Conservation (phyloP, 2,329 filamentous ascomycete species). For the Colletotrichum lindemuthianum region DNA sequence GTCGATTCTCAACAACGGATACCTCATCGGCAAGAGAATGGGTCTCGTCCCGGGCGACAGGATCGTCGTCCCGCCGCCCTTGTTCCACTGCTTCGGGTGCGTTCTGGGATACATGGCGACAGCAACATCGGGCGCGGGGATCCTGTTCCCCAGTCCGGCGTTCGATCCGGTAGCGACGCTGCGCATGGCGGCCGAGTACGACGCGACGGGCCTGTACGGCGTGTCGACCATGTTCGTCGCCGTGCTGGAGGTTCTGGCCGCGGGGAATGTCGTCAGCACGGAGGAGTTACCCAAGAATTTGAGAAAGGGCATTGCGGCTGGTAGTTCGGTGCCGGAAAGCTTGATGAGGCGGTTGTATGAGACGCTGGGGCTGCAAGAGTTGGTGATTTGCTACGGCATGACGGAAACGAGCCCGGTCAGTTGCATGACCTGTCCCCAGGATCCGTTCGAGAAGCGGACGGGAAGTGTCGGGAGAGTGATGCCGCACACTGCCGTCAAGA, state of each 20-base stretch:
- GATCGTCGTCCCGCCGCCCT: slow-evolving; percentile 84
- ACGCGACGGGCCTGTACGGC: slow-evolving; percentile 78
- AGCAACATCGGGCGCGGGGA: slow-evolving; percentile 79
- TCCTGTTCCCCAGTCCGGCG: slow-evolving; percentile 87
- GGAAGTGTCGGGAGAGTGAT: slow-evolving; percentile 82
- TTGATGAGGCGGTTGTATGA: slow-evolving; percentile 82
- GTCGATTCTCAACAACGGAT: slow-evolving; percentile 92
- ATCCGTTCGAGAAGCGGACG: slow-evolving; percentile 78
- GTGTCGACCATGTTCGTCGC: slow-evolving; percentile 96
- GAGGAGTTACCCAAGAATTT: slow-evolving; percentile 55
- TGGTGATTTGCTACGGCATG: slow-evolving; percentile 98
- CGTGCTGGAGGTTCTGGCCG: slow-evolving; percentile 79
- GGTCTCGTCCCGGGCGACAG: slow-evolving; percentile 77
- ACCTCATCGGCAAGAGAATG: slow-evolving; percentile 87
- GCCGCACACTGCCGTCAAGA: slow-evolving; percentile 81
- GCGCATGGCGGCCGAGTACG: slow-evolving; percentile 60
- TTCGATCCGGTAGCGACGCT: slow-evolving; percentile 84
- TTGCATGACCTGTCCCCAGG: slow-evolving; percentile 83
- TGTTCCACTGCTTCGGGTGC: slow-evolving; percentile 92
- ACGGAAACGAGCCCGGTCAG: slow-evolving; percentile 85
- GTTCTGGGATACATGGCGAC: slow-evolving; percentile 97
- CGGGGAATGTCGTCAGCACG: slow-evolving; percentile 41
- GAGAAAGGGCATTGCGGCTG: slow-evolving; percentile 91
- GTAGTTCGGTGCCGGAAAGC: slow-evolving; percentile 83
- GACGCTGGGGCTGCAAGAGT: slow-evolving; percentile 78